phyloP scores from a whole-genome alignment of 306 rosid genomes.

The Vigna hirtella region DNA sequence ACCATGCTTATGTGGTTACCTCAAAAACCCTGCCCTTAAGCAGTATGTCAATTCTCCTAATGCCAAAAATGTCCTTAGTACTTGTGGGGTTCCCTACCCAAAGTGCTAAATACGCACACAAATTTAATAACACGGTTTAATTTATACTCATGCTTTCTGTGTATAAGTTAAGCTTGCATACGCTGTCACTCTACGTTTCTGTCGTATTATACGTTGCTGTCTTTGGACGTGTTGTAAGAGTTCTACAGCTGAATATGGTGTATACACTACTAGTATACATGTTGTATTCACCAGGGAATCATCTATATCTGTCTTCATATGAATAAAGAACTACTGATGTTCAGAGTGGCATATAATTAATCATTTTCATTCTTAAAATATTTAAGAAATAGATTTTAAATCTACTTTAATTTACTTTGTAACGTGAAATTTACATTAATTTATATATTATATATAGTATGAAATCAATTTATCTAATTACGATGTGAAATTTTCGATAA shows the following conservation, averaged over 20 bases:
- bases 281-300: neutral
- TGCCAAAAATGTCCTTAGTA: conserved; percentile 49
- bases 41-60: conserved; percentile 53
- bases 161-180: neutral
- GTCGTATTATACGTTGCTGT: neutral
- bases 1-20: conserved; percentile 71
- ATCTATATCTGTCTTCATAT: neutral
- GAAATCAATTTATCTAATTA: too few species aligned
- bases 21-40: conserved; percentile 52
- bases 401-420: too few species aligned
- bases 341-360: neutral
- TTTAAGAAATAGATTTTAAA: too few species aligned
- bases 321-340: neutral
- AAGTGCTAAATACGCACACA: neutral
- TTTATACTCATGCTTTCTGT: neutral
- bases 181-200: neutral
- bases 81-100: conserved; percentile 59
- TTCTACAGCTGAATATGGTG: neutral
- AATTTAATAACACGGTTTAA: neutral
- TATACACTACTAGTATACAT: neutral
- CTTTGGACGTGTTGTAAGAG: neutral
- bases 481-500: too few species aligned
- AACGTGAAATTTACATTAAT: too few species aligned
- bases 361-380: too few species aligned
- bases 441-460: too few species aligned